Evolutionary conservation across 1,139 yeast genomes (phyloP).

Genomic region (Blastobotrys proliferans): DNA sequence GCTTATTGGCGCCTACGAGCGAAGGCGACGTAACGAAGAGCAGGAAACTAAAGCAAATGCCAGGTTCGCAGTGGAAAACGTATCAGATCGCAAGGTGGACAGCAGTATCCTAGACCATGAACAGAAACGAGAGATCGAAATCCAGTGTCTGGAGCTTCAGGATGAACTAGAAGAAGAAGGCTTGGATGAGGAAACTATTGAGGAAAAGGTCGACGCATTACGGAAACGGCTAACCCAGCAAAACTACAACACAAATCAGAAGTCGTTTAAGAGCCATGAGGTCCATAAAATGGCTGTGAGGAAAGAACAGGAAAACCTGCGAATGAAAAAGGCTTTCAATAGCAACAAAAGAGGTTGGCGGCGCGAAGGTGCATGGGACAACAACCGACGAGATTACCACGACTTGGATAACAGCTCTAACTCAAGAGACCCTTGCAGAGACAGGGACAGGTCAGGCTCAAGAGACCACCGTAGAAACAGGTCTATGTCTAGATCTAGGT

Average conservation of each 20-base stretch:
- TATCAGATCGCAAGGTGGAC: conserved; percentile 33
- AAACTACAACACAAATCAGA: neutral
- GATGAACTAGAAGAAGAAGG: conserved; percentile 54
- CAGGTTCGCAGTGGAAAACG: conserved; percentile 23
- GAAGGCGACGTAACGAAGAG: conserved; percentile 32
- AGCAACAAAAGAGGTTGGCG: conserved; percentile 6
- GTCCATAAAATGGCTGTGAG: conserved; percentile 22
- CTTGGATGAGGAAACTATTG: conserved; percentile 33
- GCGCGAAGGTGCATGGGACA: conserved; percentile 5
- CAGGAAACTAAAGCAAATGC: conserved; percentile 14
- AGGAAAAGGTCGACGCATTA: conserved; percentile 30
- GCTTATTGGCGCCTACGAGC: conserved; percentile 35
- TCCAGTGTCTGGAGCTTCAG: conserved; percentile 51
- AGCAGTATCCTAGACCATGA: conserved; percentile 46
- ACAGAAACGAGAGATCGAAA: conserved; percentile 47
- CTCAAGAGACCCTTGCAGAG: too few species aligned
- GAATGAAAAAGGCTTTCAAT: conserved; percentile 18
- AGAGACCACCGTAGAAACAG: too few species aligned
- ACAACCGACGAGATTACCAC: conserved; percentile 2
- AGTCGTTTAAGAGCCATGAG: conserved; percentile 17
- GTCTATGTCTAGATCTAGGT: too few species aligned
- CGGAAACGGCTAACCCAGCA: conserved; percentile 24
- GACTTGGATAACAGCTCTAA: neutral
- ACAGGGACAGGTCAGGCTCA: too few species aligned
- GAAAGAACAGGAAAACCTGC: conserved; percentile 22